phyloP scores from a whole-genome alignment of 1,139 yeast species.

The Yamadazyma buinensis region DNA sequence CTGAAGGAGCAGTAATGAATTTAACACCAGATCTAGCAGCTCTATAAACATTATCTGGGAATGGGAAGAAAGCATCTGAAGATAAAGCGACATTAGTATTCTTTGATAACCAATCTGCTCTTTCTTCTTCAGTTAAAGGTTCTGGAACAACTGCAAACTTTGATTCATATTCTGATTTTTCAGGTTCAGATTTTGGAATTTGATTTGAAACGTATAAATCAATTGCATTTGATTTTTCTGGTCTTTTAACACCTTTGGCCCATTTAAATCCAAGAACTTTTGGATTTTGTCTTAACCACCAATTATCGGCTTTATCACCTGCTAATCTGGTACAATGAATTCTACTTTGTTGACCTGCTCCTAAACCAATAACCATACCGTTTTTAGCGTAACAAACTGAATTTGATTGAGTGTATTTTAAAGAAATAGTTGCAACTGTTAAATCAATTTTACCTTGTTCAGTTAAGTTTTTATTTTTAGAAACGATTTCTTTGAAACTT shows the following conservation, averaged over 20 bases:
- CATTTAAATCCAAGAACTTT: constrained; percentile 87
- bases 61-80: constrained; percentile 99
- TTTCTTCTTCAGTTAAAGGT: constrained; percentile 80
- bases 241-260: constrained; percentile 98
- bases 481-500: constrained; percentile 88
- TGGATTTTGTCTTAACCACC: constrained; percentile 99
- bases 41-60: constrained; percentile 98
- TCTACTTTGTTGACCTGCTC: constrained; percentile 99
- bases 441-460: constrained; percentile 91
- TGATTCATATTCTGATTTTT: constrained; percentile 85
- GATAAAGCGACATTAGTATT: constrained; percentile 84
- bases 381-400: constrained; percentile 97
- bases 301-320: constrained; percentile 98
- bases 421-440: constrained; percentile 94
- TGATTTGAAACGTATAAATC: constrained; percentile 89
- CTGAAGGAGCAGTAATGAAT: constrained; percentile 93
- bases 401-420: constrained; percentile 96
- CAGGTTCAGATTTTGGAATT: constrained; percentile 90
- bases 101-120: constrained; percentile 80
- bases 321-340: constrained; percentile 98
- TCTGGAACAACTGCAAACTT: constrained; percentile 81
- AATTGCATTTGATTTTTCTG: constrained; percentile 97
- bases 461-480: constrained; percentile 78
- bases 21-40: constrained; percentile 96
- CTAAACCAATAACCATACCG: constrained; percentile 98